Conservation (phyloP, 768 basidiomycete genomes). For the Symmetrospora coprosmae region DNA sequence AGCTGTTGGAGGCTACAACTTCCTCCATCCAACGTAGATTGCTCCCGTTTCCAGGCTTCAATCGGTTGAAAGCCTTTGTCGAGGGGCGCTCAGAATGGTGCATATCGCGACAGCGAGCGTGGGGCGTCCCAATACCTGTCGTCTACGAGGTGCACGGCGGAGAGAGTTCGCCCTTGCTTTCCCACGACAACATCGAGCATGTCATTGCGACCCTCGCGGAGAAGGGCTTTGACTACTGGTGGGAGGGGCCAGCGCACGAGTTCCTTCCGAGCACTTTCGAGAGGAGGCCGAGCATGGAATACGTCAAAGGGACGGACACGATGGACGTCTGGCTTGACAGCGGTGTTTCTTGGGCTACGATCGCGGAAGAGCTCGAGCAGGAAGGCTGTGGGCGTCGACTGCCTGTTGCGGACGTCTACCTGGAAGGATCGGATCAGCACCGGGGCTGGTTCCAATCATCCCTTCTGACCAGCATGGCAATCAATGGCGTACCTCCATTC, state of each 20-base stretch:
- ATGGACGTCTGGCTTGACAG: conserved; percentile 99
- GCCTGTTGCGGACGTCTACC: conserved; percentile 60
- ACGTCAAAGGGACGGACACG: conserved; percentile 76
- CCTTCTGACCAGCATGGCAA: conserved; percentile 60
- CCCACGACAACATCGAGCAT: conserved; percentile 51
- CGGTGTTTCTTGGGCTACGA: conserved; percentile 80
- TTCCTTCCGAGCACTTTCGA: conserved; percentile 56
- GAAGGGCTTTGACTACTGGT: conserved; percentile 76
- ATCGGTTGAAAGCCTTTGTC: conserved; percentile 75
- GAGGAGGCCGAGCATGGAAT: conserved; percentile 40
- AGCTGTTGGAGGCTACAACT: background rate
- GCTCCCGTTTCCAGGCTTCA: conserved; percentile 52
- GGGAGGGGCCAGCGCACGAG: conserved; percentile 66
- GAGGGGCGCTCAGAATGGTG: conserved; percentile 92
- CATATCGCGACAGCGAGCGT: conserved; percentile 89
- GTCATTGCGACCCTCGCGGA: conserved; percentile 59
- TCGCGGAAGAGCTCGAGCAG: conserved; percentile 37
- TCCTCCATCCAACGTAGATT: background rate
- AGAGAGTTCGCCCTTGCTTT: conserved; percentile 53
- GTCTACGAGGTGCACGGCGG: conserved; percentile 55
- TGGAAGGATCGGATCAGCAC: conserved; percentile 95
- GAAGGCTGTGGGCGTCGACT: background rate
- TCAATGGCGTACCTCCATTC: conserved; percentile 49
- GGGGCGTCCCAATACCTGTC: conserved; percentile 93
- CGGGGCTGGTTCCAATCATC: conserved; percentile 98